phyloP scores from a whole-genome alignment of 2,329 filamentous ascomycete species.

The Aspergillus costaricaensis region DNA sequence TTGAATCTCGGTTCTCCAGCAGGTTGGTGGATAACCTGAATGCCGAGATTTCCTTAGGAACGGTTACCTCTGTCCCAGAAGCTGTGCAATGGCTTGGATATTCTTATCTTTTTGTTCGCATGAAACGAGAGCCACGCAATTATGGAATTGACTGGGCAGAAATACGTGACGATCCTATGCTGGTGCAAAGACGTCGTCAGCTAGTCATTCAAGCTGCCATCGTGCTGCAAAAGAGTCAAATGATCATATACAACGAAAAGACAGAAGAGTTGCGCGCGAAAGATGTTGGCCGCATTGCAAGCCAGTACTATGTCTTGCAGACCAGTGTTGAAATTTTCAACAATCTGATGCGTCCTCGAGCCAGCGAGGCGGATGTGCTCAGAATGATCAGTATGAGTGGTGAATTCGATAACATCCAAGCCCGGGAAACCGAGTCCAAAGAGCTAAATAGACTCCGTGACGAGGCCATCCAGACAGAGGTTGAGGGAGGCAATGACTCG shows the following conservation, averaged over 20 bases:
- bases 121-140: slow-evolving; percentile 85
- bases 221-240: slow-evolving; percentile 87
- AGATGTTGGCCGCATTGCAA: slow-evolving; percentile 93
- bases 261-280: slow-evolving; percentile 93
- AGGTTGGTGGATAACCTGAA: slow-evolving; percentile 97
- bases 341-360: slow-evolving; percentile 81
- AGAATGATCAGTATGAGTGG: slow-evolving; percentile 98
- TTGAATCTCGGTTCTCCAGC: slow-evolving; percentile 92
- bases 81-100: slow-evolving; percentile 98
- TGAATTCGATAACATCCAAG: slow-evolving; percentile 96
- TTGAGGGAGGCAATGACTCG: slow-evolving; percentile 66
- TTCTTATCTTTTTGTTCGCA: slow-evolving; percentile 94
- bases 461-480: slow-evolving; percentile 72
- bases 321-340: slow-evolving; percentile 96
- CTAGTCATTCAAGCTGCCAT: slow-evolving; percentile 86
- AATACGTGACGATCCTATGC: slow-evolving; percentile 79
- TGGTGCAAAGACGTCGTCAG: slow-evolving; percentile 82
- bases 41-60: slow-evolving; percentile 89
- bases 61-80: slow-evolving; percentile 90
- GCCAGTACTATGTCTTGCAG: slow-evolving; percentile 94
- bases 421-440: slow-evolving; percentile 83
- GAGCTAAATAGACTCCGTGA: slow-evolving; percentile 76
- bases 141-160: slow-evolving; percentile 97
- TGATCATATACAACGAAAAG: slow-evolving; percentile 97
- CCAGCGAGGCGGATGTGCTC: slow-evolving; percentile 87